phyloP scores from a whole-genome alignment of 225 moss, liverwort and hornwort genomes.

The Physcomitrellopsis africana region DNA sequence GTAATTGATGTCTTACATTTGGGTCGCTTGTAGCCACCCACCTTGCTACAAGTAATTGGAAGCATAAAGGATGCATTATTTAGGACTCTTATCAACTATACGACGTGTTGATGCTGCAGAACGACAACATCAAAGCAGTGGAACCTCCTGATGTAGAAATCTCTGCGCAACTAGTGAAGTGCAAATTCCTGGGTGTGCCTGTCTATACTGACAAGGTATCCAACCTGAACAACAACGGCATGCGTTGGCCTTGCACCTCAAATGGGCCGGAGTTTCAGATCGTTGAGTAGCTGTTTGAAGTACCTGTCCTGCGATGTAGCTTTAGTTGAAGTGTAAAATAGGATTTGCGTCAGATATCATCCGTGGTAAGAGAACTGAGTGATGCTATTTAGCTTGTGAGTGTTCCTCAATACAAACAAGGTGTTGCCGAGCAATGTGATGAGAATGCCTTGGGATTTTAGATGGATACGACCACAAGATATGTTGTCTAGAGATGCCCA shows the following conservation, averaged over 20 bases:
- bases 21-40: background rate
- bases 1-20: background rate
- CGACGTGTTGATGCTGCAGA: slow-evolving; percentile 11
- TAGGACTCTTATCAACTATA: background rate
- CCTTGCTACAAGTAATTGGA: background rate
- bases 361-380: no score
- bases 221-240: slow-evolving; percentile 14
- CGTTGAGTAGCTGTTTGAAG: no score
- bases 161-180: slow-evolving; percentile 35
- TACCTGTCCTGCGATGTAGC: background rate
- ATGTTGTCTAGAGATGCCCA: no score
- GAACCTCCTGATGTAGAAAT: slow-evolving; percentile 36
- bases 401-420: background rate
- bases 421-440: background rate
- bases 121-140: background rate
- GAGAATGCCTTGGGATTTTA: no score
- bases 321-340: background rate
- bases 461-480: no score
- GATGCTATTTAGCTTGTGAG: no score
- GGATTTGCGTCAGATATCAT: background rate
- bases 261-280: background rate
- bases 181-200: slow-evolving; percentile 31
- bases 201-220: slow-evolving; percentile 18
- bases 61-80: background rate
- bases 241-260: slow-evolving; percentile 12